Percentiles rank a stretch among this genome's conserved stretches.
phyloP scores from a whole-genome alignment of 2,329 filamentous ascomycete species.

The Phialophora verrucosa region DNA sequence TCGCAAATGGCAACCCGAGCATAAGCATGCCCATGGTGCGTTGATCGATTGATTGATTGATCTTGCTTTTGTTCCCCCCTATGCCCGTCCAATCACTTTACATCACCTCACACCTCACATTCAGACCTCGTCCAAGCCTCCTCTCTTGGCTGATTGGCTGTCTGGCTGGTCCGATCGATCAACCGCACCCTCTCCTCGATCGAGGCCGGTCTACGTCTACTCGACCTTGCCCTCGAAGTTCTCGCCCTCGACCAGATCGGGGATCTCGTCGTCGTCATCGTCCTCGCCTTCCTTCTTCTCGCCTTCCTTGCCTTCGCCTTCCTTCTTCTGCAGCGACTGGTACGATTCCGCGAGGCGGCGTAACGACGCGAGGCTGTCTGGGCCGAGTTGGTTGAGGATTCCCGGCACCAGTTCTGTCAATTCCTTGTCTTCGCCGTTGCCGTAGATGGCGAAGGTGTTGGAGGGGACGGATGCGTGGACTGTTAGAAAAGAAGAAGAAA shows the following conservation, averaged over 20 bases:
- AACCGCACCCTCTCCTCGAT: neutral
- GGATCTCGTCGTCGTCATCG: conserved; percentile 86
- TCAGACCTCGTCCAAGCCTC: neutral
- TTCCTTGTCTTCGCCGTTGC: conserved; percentile 98
- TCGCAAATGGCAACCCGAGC: neutral
- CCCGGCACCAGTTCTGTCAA: conserved; percentile 98
- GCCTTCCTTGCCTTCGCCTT: conserved; percentile 63
- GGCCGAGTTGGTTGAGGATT: conserved; percentile 99
- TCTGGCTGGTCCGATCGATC: no score
- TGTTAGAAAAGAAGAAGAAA: conserved; percentile 48
- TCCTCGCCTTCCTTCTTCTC: conserved; percentile 71
- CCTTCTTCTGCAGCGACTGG: conserved; percentile 97
- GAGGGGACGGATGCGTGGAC: conserved; percentile 95
- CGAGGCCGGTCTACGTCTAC: conserved; percentile 58
- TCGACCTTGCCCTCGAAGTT: conserved; percentile 99
- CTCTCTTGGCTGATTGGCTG: no score
- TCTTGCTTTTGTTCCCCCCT: neutral
- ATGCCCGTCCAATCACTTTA: neutral
- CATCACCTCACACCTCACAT: neutral
- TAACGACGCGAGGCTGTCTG: conserved; percentile 95
- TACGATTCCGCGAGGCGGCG: conserved; percentile 99
- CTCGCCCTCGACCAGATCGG: conserved; percentile 93
- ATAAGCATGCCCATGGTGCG: neutral
- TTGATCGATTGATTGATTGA: neutral
- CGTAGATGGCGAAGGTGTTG: conserved; percentile 99